Conservation (phyloP, 306 rosid genomes). For the Astragalus glycyphyllos region DNA sequence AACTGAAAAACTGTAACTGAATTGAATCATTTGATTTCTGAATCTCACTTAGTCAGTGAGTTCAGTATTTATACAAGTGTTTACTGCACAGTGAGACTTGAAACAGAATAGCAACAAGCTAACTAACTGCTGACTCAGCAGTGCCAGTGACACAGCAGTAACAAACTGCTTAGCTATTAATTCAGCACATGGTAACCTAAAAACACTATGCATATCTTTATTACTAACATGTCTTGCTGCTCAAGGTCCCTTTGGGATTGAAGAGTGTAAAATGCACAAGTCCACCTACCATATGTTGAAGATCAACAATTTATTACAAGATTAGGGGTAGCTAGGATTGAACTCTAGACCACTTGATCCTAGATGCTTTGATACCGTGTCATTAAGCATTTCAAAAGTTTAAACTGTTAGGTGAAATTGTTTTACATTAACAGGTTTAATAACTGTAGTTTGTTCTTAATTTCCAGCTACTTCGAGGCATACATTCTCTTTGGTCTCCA, state of each 20-base stretch:
- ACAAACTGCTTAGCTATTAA: no score
- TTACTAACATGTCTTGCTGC: not conserved
- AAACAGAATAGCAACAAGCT: no score
- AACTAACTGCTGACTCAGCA: no score
- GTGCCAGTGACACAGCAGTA: no score
- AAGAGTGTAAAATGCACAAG: not conserved
- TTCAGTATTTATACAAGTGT: no score
- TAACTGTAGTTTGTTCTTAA: slow-evolving; percentile 38
- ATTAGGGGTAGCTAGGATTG: not conserved
- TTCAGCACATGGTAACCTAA: no score
- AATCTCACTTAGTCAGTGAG: no score
- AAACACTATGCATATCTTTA: no score
- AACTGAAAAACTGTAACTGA: no score
- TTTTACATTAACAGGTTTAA: slow-evolving; percentile 22
- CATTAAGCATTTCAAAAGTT: slow-evolving; percentile 15
- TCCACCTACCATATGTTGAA: slow-evolving; percentile 7
- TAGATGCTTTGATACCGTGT: not conserved
- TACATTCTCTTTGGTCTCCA: slow-evolving; percentile 95
- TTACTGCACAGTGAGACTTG: no score
- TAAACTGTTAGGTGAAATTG: slow-evolving; percentile 18
- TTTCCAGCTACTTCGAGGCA: slow-evolving; percentile 80
- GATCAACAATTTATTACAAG: not conserved
- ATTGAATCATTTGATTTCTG: no score
- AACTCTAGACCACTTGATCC: slow-evolving; percentile 10
- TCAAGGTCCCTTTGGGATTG: not conserved